These are phyloP conservation scores for Alternaria hordeiaustralica DNA, from an alignment of 2,329 filamentous ascomycete species.

Conservation along the genomic window DNA sequence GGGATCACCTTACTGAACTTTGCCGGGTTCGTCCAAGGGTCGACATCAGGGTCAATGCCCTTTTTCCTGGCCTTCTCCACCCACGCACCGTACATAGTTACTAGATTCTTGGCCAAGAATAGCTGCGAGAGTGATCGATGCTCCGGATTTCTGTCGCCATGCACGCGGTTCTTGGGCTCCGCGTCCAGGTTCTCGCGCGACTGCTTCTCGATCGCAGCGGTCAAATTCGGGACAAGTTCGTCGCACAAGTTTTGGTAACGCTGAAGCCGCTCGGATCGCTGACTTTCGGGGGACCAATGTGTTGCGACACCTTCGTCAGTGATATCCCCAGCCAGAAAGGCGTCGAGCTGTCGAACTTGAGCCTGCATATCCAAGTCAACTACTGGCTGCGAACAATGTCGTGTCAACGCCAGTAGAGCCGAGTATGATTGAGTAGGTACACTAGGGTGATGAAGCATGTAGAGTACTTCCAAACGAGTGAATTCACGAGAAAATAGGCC, in stretches of 20 bases:
- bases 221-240: not conserved
- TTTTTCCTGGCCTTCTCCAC: not conserved
- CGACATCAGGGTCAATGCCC: not conserved
- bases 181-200: not conserved
- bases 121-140: not conserved
- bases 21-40: not conserved
- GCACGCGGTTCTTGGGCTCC: not conserved
- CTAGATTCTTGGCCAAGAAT: not conserved
- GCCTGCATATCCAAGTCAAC: not conserved
- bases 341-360: slow-evolving; percentile 1
- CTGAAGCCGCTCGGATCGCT: not conserved
- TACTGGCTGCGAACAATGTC: not conserved
- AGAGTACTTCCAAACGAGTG: too few relatives aligned
- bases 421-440: too few relatives aligned
- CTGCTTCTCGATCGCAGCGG: not conserved
- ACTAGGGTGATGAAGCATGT: too few relatives aligned
- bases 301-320: not conserved
- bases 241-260: not conserved
- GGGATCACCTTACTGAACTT: not conserved
- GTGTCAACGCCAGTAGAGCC: not conserved
- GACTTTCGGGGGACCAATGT: not conserved
- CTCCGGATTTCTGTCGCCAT: not conserved
- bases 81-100: not conserved
- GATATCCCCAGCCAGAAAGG: not conserved
- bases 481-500: too few relatives aligned